These are phyloP conservation scores for Cutaneotrichosporon mucoides DNA, from an alignment of 1,284 basidiomycete species.

Conservation along the genomic window DNA sequence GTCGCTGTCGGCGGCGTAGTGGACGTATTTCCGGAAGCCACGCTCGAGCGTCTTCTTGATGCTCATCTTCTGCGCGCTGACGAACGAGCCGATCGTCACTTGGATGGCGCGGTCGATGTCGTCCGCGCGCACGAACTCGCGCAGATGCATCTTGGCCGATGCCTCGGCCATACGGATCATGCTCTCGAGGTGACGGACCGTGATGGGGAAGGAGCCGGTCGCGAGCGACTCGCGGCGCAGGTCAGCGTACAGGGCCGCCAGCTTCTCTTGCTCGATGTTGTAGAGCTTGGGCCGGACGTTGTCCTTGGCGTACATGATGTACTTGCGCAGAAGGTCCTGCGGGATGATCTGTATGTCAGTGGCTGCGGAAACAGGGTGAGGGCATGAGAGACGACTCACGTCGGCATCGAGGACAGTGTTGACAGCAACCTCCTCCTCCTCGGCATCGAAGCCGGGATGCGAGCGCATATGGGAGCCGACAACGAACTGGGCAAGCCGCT, in stretches of 20 bases:
- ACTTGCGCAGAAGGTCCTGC: slow-evolving; percentile 95
- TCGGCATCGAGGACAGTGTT: slow-evolving; percentile 85
- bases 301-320: slow-evolving; percentile 98
- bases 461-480: slow-evolving; percentile 92
- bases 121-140: slow-evolving; percentile 92
- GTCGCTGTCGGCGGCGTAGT: slow-evolving; percentile 89
- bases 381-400: slow-evolving; percentile 54
- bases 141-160: slow-evolving; percentile 94
- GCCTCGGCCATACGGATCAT: slow-evolving; percentile 99
- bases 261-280: slow-evolving; percentile 93
- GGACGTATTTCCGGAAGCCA: slow-evolving; percentile 96
- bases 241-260: slow-evolving; percentile 92
- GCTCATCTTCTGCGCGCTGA: slow-evolving; percentile 94
- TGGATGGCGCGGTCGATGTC: slow-evolving; percentile 97
- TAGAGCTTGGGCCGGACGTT: slow-evolving; percentile 87
- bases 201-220: slow-evolving; percentile 97
- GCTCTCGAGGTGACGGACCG: slow-evolving; percentile 93
- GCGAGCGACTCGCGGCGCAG: slow-evolving; percentile 91
- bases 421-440: slow-evolving; percentile 79
- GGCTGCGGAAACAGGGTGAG: slow-evolving; percentile 9
- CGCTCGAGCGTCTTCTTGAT: slow-evolving; percentile 97
- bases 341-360: slow-evolving; percentile 70
- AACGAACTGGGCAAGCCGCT: slow-evolving; percentile 93
- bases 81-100: slow-evolving; percentile 90
- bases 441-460: slow-evolving; percentile 86